Evolutionary conservation across 257 asterid genomes (phyloP).

Genomic region (Salvia miltiorrhiza): DNA sequence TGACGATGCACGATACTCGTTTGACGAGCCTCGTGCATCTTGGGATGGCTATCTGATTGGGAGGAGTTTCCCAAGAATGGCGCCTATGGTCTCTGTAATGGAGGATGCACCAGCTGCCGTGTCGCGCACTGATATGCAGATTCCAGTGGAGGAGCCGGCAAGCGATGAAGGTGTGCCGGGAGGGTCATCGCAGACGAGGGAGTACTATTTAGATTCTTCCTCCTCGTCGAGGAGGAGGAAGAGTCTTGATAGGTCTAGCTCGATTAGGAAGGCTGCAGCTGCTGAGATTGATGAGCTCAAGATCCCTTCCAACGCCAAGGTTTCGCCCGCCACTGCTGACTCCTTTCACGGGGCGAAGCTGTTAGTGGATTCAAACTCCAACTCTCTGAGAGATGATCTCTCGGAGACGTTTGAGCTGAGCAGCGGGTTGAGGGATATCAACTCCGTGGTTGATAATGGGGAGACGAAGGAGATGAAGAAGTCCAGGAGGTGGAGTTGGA

Average conservation of each 20-base stretch:
- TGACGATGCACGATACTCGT: slow-evolving; percentile 76
- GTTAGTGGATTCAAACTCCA: slow-evolving; percentile 50
- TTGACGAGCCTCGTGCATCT: slow-evolving; percentile 87
- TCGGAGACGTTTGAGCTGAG: slow-evolving; percentile 73
- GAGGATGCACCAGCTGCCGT: slow-evolving; percentile 65
- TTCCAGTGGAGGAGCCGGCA: slow-evolving; percentile 61
- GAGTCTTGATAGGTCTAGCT: slow-evolving; percentile 88
- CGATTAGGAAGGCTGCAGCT: slow-evolving; percentile 77
- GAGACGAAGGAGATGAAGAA: slow-evolving; percentile 58
- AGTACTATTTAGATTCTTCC: slow-evolving; percentile 75
- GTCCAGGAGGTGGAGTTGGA: slow-evolving; percentile 72
- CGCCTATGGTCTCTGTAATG: slow-evolving; percentile 70
- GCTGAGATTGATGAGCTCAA: slow-evolving; percentile 79
- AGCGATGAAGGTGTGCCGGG: slow-evolving; percentile 60
- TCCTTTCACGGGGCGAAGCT: slow-evolving; percentile 45
- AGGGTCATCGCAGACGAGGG: slow-evolving; percentile 73
- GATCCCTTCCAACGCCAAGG: slow-evolving; percentile 48
- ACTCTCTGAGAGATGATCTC: slow-evolving; percentile 66
- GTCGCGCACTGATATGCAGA: slow-evolving; percentile 51
- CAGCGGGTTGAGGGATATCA: slow-evolving; percentile 52
- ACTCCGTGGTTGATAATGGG: slow-evolving; percentile 41
- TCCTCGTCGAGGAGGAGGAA: slow-evolving; percentile 75
- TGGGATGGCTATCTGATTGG: slow-evolving; percentile 82
- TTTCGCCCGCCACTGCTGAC: slow-evolving; percentile 47
- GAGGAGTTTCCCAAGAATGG: slow-evolving; percentile 58